Percentiles rank a stretch among this genome's conserved stretches.
Conservation (phyloP, 352 stramenopile species). For the Poterioochromonas sp. region DNA sequence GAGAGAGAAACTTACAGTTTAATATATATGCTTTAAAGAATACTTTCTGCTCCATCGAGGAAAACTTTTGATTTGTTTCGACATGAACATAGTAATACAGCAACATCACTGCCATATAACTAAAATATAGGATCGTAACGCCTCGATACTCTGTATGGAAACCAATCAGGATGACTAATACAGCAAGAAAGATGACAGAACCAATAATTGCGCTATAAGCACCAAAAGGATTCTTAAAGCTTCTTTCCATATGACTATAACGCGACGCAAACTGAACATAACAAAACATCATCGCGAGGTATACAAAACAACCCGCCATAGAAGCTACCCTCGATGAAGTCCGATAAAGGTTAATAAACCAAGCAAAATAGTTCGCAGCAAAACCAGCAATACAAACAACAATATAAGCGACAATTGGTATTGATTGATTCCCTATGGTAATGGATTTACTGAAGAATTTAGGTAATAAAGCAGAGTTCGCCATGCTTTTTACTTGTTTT, state of each 20-base stretch:
- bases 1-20: not conserved
- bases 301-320: not conserved
- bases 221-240: not conserved
- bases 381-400: not conserved
- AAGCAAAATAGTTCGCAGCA: not conserved
- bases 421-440: not conserved
- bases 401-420: not conserved
- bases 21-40: conserved; percentile 20
- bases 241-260: not conserved
- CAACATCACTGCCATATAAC: not conserved
- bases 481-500: not conserved
- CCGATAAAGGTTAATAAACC: not conserved
- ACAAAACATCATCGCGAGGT: not conserved
- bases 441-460: not conserved
- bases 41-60: not conserved
- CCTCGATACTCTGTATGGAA: not conserved
- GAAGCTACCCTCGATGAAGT: no score
- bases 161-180: not conserved
- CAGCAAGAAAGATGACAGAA: not conserved
- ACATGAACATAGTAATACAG: not conserved
- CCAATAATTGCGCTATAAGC: not conserved
- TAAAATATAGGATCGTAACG: not conserved
- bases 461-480: not conserved
- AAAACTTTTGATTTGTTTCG: not conserved
- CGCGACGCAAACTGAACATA: not conserved